A percentile compares a stretch with the other conserved stretches of the same genome.
These are phyloP conservation scores for Coemansia sp. DNA, from an alignment of 192 early-diverging fungal species.

Conservation along the genomic window DNA sequence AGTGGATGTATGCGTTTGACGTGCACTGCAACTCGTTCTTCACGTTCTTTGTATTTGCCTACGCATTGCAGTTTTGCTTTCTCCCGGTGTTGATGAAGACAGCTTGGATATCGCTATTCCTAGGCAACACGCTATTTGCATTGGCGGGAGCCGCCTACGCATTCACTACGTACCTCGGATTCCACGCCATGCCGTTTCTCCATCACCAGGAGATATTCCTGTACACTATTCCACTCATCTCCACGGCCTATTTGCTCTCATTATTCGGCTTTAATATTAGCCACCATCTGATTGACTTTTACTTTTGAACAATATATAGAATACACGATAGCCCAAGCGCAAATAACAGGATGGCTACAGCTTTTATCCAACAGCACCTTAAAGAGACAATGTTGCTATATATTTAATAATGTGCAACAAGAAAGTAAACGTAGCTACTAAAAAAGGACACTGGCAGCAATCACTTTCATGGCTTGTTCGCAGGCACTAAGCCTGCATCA, in stretches of 20 bases:
- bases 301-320: constrained; percentile 59
- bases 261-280: constrained; percentile 82
- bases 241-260: constrained; percentile 63
- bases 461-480: too few relatives aligned
- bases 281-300: constrained; percentile 70
- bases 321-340: not conserved
- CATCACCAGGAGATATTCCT: constrained; percentile 87
- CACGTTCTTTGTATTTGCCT: constrained; percentile 82
- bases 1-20: constrained; percentile 97
- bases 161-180: constrained; percentile 93
- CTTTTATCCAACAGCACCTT: too few relatives aligned
- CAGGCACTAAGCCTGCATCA: too few relatives aligned
- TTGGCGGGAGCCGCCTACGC: constrained; percentile 78
- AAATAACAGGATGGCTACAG: not conserved
- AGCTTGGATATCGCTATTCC: constrained; percentile 77
- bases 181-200: constrained; percentile 94
- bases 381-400: too few relatives aligned
- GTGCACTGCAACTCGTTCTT: constrained; percentile 98
- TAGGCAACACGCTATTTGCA: constrained; percentile 92
- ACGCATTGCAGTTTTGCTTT: constrained; percentile 94
- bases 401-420: too few relatives aligned
- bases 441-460: too few relatives aligned
- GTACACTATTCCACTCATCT: constrained; percentile 77
- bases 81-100: constrained; percentile 78
- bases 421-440: too few relatives aligned